Evolutionary conservation across 164 flowering plant genomes (phyloP), one percentile per base, ranked within the genome.

Genomic region (Vitis rupestris): DNA sequence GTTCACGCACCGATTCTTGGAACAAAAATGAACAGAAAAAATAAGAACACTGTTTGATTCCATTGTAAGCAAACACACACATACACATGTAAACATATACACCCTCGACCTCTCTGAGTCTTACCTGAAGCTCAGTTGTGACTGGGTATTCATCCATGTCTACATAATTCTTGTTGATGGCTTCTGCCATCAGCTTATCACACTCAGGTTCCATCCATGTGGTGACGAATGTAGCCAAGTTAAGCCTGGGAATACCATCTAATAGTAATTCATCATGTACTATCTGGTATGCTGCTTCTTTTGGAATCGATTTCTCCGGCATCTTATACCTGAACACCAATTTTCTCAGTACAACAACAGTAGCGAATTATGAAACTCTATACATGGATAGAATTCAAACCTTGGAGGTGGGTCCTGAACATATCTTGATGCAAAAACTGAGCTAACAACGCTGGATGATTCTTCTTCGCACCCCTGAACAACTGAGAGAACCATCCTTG

Each of bases 221-320:
- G 6, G 83, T 80, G n/a, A 80, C 83, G 17, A 80, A 80, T 11
- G 91, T 85, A 4, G 91, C 91, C 71, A 87, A 54, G 59, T 87
- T 87, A 65, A 87, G 71, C 76, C 88, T 81, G 0, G 91, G 88
- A 37, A 81, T 84, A 10, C 88, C 88, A 44, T 87, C 88, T 8
- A 87, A 67, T 83, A 85, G 78, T 78, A 87, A 67, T 79, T 85
- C 91, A 53, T 87, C 91, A 72, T 81, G 78, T 8, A 87, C 85
- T 44, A 85, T 83, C 75, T 87, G 88, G 65, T 66, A 85, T 8
- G 91, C 91, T 3, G 87, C 88, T 52, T 87, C 88, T 78, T 87
- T 87, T 13, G 90, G 92, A 8, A 80, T 88, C 58, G 92, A 84
- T 16, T 74, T 80, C 72, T 84, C 88, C 27, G 83, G 83, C 82